phyloP scores from a whole-genome alignment of 2,329 filamentous ascomycete genomes.

The Davidsoniella neocaledoniae region DNA sequence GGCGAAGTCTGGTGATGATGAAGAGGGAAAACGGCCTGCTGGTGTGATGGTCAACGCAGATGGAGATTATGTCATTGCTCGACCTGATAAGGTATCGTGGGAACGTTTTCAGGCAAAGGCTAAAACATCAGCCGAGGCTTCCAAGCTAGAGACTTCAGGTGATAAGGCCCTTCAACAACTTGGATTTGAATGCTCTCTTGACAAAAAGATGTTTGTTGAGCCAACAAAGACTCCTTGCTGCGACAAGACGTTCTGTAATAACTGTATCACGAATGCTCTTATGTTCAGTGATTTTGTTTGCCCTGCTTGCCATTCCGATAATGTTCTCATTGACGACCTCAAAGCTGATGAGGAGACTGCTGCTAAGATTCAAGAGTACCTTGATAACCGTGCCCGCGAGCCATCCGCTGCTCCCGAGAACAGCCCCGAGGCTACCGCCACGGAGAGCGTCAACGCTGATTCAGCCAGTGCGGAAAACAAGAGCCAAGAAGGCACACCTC shows the following conservation, averaged over 20 bases:
- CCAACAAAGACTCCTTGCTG: slow-evolving; percentile 99
- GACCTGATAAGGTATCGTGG: slow-evolving; percentile 91
- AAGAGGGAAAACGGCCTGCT: slow-evolving; percentile 64
- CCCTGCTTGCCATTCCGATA: slow-evolving; percentile 77
- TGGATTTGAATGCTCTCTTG: slow-evolving; percentile 84
- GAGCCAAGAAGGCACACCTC: slow-evolving; percentile 13
- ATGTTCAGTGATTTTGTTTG: slow-evolving; percentile 97
- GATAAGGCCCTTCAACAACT: slow-evolving; percentile 78
- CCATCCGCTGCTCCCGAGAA: slow-evolving; percentile 18
- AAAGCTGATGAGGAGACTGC: slow-evolving; percentile 63
- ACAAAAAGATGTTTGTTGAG: slow-evolving; percentile 96
- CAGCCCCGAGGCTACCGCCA: not conserved
- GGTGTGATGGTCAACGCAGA: slow-evolving; percentile 97
- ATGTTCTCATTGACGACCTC: slow-evolving; percentile 84
- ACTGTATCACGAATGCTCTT: slow-evolving; percentile 97
- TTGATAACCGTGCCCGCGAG: slow-evolving; percentile 17
- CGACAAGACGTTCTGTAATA: slow-evolving; percentile 95
- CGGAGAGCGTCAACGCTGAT: slow-evolving; percentile 9
- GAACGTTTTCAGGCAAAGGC: slow-evolving; percentile 92
- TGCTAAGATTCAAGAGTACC: slow-evolving; percentile 61
- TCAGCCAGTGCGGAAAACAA: slow-evolving; percentile 12
- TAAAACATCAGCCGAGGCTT: slow-evolving; percentile 67
- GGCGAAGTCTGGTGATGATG: slow-evolving; percentile 55
- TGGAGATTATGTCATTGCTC: slow-evolving; percentile 91
- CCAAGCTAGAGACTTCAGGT: slow-evolving; percentile 58